Percentiles rank a stretch among this genome's conserved stretches.
Conservation (phyloP, 2,329 filamentous ascomycete genomes). For the Xylaria sp. region DNA sequence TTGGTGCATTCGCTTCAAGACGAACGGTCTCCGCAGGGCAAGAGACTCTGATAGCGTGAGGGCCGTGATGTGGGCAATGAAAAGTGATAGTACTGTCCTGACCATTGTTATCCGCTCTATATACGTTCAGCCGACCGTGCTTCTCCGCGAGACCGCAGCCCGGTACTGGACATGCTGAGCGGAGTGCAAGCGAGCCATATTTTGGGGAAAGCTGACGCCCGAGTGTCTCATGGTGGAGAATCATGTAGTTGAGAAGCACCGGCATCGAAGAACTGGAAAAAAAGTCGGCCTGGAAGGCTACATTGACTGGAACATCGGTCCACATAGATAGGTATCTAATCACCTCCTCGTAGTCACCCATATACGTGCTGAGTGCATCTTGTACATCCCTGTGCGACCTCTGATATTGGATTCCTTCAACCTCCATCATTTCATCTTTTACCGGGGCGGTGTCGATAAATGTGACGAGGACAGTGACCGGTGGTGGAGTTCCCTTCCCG, state of each 20-base stretch:
- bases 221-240: conserved; percentile 7
- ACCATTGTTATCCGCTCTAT: background rate
- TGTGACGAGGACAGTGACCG: conserved; percentile 24
- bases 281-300: conserved; percentile 18
- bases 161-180: conserved; percentile 22
- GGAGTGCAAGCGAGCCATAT: conserved; percentile 18
- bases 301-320: conserved; percentile 11
- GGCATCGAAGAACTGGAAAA: conserved; percentile 23
- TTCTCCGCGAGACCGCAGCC: conserved; percentile 25
- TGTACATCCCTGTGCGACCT: conserved; percentile 17
- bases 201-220: conserved; percentile 22
- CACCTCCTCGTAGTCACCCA: conserved; percentile 22
- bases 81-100: conserved; percentile 10
- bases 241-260: conserved; percentile 14
- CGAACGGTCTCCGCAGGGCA: conserved; percentile 1
- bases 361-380: conserved; percentile 14
- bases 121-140: conserved; percentile 20
- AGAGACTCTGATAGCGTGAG: conserved; percentile 4
- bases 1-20: conserved; percentile 23
- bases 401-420: conserved; percentile 19
- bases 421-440: background rate
- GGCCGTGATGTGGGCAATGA: conserved; percentile 22
- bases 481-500: background rate
- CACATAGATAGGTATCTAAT: conserved; percentile 13
- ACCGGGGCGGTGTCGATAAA: conserved; percentile 26